Conservation (phyloP, 2,329 filamentous ascomycete species). For the Verticillium isaacii region DNA sequence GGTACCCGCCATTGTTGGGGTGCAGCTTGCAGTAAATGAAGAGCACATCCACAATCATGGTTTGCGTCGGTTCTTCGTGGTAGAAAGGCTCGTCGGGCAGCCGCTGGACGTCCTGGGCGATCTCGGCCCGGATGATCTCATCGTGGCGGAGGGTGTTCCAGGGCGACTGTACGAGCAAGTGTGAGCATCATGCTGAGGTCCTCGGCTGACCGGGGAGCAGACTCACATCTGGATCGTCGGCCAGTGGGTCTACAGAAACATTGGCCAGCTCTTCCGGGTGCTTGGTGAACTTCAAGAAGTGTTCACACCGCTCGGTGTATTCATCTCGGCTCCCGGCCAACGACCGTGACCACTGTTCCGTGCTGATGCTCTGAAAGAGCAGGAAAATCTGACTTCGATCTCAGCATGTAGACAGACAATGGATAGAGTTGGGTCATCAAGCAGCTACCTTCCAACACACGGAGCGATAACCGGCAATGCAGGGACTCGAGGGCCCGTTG, state of each 20-base stretch:
- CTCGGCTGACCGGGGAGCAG: background rate
- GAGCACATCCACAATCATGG: constrained; percentile 78
- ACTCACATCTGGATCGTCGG: constrained; percentile 64
- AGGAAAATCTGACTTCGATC: constrained; percentile 62
- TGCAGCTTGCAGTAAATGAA: constrained; percentile 96
- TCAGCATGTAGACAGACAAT: constrained; percentile 6
- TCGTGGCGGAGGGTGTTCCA: constrained; percentile 87
- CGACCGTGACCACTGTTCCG: constrained; percentile 62
- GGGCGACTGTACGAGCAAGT: constrained; percentile 61
- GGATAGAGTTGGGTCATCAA: background rate
- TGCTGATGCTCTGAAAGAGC: constrained; percentile 64
- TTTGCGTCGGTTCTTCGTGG: constrained; percentile 71
- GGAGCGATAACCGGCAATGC: constrained; percentile 71
- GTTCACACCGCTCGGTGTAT: constrained; percentile 68
- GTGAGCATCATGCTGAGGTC: constrained; percentile 31
- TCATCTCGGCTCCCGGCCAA: constrained; percentile 65
- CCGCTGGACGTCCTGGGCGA: constrained; percentile 88
- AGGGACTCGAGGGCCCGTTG: constrained; percentile 56
- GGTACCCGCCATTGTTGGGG: constrained; percentile 77
- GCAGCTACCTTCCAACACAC: constrained; percentile 80
- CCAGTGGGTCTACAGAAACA: constrained; percentile 74
- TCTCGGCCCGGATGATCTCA: constrained; percentile 79
- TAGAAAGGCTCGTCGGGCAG: constrained; percentile 93
- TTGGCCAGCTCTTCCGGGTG: constrained; percentile 74
- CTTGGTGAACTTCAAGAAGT: constrained; percentile 77